Conservation (phyloP, 1,284 basidiomycete genomes). For the Boletus coffeatus region DNA sequence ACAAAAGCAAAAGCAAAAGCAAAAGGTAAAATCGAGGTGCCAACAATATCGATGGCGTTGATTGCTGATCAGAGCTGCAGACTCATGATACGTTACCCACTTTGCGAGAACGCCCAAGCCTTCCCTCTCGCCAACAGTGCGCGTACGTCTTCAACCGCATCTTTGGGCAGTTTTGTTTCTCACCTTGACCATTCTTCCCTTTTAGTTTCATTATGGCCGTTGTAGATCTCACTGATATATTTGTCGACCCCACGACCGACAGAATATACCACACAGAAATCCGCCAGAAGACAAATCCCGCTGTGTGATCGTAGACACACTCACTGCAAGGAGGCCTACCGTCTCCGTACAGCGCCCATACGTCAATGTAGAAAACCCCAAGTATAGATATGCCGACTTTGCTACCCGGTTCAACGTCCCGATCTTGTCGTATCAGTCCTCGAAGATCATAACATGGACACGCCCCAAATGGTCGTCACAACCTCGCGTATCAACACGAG, state of each 20-base stretch:
- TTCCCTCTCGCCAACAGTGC: too few relatives aligned
- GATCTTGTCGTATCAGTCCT: constrained; percentile 34
- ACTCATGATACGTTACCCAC: too few relatives aligned
- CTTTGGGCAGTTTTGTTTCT: too few relatives aligned
- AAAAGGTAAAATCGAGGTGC: too few relatives aligned
- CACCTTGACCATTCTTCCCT: too few relatives aligned
- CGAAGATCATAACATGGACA: constrained; percentile 55
- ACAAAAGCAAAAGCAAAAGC: too few relatives aligned
- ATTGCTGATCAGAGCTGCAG: too few relatives aligned
- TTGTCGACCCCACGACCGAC: constrained; percentile 30
- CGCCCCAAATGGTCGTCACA: constrained; percentile 45
- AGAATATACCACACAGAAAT: constrained; percentile 36
- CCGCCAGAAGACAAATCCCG: constrained; percentile 36
- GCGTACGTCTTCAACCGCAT: too few relatives aligned
- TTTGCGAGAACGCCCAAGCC: too few relatives aligned
- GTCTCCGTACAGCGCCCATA: constrained; percentile 32
- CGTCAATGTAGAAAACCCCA: constrained; percentile 28
- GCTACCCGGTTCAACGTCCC: constrained; percentile 25
- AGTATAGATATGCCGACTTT: constrained; percentile 49
- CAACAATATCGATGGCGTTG: too few relatives aligned
- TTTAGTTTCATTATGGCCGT: too few relatives aligned
- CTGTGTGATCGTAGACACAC: constrained; percentile 25
- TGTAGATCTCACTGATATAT: constrained; percentile 30
- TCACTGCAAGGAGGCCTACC: constrained; percentile 24
- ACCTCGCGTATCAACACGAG: constrained; percentile 43